phyloP scores from a whole-genome alignment of 306 rosid species.

The Prinsepia uniflora region DNA sequence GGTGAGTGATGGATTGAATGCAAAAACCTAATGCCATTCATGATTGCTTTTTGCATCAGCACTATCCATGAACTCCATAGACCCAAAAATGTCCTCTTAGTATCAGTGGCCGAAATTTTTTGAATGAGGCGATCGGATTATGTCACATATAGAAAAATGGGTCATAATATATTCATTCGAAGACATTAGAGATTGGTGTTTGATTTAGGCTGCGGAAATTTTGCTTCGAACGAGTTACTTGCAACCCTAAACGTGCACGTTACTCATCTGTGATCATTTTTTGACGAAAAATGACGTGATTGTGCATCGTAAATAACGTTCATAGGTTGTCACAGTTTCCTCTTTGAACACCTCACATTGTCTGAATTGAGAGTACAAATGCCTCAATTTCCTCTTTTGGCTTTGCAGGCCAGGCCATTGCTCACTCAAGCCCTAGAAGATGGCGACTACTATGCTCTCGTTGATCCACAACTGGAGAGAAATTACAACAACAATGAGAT shows the following conservation, averaged over 20 bases:
- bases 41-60: slow-evolving; percentile 2
- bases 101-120: not conserved
- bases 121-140: too few species aligned
- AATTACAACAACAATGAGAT: slow-evolving; percentile 21
- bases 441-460: slow-evolving; percentile 9
- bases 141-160: too few species aligned
- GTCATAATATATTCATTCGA: too few species aligned
- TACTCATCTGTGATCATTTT: too few species aligned
- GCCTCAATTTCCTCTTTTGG: not conserved
- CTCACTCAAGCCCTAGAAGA: slow-evolving; percentile 27
- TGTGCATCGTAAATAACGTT: too few species aligned
- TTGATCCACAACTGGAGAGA: slow-evolving; percentile 22
- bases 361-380: not conserved
- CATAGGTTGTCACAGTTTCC: not conserved
- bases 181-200: too few species aligned
- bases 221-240: not conserved
- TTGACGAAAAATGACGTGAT: too few species aligned
- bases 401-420: slow-evolving; percentile 29
- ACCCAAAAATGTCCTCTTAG: not conserved
- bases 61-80: not conserved
- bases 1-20: not conserved
- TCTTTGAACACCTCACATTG: not conserved
- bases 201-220: too few species aligned
- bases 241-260: too few species aligned
- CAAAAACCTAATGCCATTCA: not conserved